phyloP scores from a whole-genome alignment of 768 basidiomycete genomes.

The Lentinula guzmanii region DNA sequence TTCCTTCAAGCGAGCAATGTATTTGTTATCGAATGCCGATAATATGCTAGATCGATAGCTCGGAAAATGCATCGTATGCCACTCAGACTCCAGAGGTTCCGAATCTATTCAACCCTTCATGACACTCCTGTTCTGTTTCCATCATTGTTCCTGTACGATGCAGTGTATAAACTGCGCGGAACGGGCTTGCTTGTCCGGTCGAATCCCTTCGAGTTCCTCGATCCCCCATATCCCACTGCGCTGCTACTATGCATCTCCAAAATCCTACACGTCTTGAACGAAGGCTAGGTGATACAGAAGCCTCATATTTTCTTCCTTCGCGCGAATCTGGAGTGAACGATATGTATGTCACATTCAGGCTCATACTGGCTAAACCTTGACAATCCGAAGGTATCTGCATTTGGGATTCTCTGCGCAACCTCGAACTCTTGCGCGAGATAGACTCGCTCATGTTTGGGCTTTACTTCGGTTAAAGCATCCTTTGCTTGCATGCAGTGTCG shows the following conservation, averaged over 20 bases:
- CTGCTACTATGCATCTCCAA: not conserved
- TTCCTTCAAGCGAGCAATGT: not conserved
- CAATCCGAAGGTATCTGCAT: conserved; percentile 64
- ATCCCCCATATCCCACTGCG: not conserved
- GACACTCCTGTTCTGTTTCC: not conserved
- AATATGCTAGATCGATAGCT: not conserved
- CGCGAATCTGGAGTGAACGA: conserved; percentile 82
- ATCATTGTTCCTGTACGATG: not conserved
- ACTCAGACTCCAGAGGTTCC: not conserved
- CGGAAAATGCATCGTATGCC: not conserved
- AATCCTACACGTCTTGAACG: conserved; percentile 30
- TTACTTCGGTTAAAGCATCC: conserved; percentile 68
- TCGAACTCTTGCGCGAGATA: conserved; percentile 31
- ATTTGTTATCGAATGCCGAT: too few relatives aligned
- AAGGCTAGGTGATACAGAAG: conserved; percentile 66
- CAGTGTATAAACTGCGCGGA: not conserved
- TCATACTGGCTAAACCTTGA: not conserved
- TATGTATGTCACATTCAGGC: conserved; percentile 46
- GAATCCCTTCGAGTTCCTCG: not conserved
- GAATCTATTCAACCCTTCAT: not conserved
- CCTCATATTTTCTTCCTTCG: conserved; percentile 75
- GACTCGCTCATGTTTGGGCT: conserved; percentile 63
- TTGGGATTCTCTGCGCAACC: conserved; percentile 54
- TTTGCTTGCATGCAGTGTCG: conserved; percentile 56
- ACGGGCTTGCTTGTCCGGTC: not conserved